phyloP scores from a whole-genome alignment of 2,329 filamentous ascomycete genomes.

The Fusarium virguliforme region DNA sequence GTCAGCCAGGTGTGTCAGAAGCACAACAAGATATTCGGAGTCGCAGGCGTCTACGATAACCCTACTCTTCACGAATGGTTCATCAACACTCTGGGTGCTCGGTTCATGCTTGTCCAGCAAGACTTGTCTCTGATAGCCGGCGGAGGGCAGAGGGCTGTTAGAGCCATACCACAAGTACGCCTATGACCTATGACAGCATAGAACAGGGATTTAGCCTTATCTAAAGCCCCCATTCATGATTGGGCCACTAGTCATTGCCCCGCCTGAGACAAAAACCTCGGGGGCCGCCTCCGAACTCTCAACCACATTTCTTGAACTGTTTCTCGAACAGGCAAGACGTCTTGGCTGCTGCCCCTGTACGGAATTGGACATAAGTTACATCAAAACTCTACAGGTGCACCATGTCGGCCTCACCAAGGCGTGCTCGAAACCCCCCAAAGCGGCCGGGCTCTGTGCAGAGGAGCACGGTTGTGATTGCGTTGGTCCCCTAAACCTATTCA shows the following conservation, averaged over 20 bases:
- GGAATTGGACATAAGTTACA: no score
- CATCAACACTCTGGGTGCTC: conserved; percentile 29
- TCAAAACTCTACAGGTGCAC: background rate
- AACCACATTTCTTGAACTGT: background rate
- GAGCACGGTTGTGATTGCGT: conserved; percentile 4
- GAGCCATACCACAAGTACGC: conserved; percentile 19
- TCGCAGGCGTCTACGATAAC: conserved; percentile 38
- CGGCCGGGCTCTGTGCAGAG: background rate
- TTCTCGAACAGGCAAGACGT: background rate
- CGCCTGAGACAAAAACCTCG: conserved; percentile 1
- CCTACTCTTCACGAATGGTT: conserved; percentile 33
- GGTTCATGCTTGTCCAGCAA: conserved; percentile 37
- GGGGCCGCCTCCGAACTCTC: conserved; percentile 9
- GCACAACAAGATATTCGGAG: conserved; percentile 31
- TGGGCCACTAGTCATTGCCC: background rate
- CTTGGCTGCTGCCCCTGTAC: background rate
- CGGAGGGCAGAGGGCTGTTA: conserved; percentile 20
- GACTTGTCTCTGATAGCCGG: conserved; percentile 33
- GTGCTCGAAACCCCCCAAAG: background rate
- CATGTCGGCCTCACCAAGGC: conserved; percentile 2
- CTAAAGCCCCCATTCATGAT: background rate
- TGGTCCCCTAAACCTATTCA: background rate
- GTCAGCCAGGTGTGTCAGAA: conserved; percentile 32
- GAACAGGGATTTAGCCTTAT: background rate
- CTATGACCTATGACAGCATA: conserved; percentile 4